Evolutionary conservation across 352 stramenopile genomes (phyloP).

Genomic region (Phytophthora litchii): DNA sequence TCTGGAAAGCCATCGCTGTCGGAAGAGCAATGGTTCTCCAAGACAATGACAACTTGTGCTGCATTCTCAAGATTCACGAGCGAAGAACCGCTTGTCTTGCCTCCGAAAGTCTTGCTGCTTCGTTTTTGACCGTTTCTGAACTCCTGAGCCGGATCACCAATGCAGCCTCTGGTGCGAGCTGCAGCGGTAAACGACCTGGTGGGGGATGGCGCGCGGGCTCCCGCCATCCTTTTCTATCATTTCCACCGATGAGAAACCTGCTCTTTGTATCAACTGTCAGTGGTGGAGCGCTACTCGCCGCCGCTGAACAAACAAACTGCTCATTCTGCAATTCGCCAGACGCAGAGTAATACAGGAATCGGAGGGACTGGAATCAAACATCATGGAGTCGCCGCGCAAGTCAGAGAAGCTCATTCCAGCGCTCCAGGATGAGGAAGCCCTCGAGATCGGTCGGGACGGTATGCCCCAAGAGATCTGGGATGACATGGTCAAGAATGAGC

Average conservation of each 20-base stretch:
- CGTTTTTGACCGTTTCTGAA: conserved; percentile 21
- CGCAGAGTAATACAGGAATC: conserved; percentile 1
- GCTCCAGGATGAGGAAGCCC: conserved; percentile 24
- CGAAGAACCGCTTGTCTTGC: too few species aligned
- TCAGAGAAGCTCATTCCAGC: conserved; percentile 44
- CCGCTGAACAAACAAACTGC: background rate
- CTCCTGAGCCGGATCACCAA: conserved; percentile 19
- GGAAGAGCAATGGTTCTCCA: background rate
- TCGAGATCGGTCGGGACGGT: conserved; percentile 32
- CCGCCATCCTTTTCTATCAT: conserved; percentile 21
- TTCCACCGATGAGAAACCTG: conserved; percentile 1
- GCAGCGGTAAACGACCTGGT: too few species aligned
- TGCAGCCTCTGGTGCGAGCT: too few species aligned
- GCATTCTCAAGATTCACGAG: too few species aligned
- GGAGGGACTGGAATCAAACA: background rate
- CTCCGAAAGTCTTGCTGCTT: too few species aligned
- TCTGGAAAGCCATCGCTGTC: background rate
- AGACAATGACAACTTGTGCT: too few species aligned
- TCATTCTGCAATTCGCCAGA: conserved; percentile 32
- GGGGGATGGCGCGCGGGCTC: conserved; percentile 5
- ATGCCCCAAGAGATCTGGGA: conserved; percentile 67
- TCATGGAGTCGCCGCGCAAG: conserved; percentile 40
- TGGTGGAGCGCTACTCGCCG: background rate
- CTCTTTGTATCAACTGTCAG: background rate
- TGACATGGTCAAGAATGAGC: conserved; percentile 56